These are phyloP conservation scores for Neovahlkampfia damariscottae DNA, from an alignment of 78 protist genomes.

Conservation along the genomic window DNA sequence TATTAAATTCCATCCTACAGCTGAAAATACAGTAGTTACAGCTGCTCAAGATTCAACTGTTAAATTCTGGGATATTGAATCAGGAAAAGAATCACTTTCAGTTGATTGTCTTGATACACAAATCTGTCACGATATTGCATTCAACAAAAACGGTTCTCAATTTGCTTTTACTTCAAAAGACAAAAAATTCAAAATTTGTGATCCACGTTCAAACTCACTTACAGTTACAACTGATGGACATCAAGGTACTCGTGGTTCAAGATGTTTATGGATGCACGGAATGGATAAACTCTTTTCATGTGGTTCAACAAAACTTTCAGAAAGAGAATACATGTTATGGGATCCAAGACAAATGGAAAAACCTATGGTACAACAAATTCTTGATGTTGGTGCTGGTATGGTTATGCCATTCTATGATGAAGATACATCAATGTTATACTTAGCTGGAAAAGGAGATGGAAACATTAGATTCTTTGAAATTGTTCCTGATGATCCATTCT, in stretches of 20 bases:
- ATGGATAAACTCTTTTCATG: conserved; percentile 44
- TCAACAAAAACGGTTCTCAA: conserved; percentile 61
- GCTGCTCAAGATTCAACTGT: conserved; percentile 53
- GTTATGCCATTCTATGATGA: conserved; percentile 64
- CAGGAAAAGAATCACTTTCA: conserved; percentile 34
- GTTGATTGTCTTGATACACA: conserved; percentile 6
- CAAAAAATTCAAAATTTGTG: conserved; percentile 78
- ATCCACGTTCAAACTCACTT: conserved; percentile 59
- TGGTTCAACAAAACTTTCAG: conserved; percentile 75
- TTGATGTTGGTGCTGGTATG: conserved; percentile 41
- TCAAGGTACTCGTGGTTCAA: conserved; percentile 76
- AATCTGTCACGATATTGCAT: neutral
- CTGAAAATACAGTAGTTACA: conserved; percentile 75
- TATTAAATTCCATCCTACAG: conserved; percentile 72
- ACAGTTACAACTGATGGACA: conserved; percentile 48
- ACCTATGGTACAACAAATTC: conserved; percentile 8
- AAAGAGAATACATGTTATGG: conserved; percentile 56
- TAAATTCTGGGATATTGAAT: conserved; percentile 78
- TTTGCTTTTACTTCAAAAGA: conserved; percentile 75
- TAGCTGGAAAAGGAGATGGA: conserved; percentile 70
- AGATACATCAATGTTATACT: conserved; percentile 50
- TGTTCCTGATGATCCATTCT: conserved; percentile 7
- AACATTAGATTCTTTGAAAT: conserved; percentile 56
- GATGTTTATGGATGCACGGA: conserved; percentile 62
- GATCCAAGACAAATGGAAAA: conserved; percentile 14